Conservation (phyloP, 495 filamentous ascomycete genomes). For the Rhizodiscina lignyota region DNA sequence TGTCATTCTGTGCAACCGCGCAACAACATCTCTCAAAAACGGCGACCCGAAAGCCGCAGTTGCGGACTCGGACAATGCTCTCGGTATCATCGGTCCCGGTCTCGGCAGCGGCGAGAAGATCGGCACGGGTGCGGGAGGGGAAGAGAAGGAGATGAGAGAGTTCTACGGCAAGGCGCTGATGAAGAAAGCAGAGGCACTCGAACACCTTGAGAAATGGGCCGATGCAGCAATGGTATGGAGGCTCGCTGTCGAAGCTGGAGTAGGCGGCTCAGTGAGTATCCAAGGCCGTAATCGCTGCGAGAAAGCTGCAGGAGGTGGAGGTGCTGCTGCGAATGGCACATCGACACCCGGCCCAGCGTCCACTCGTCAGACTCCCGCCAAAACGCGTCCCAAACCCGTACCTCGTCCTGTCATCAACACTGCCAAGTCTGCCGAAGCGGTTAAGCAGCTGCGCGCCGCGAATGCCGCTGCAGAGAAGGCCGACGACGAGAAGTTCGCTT, state of each 20-base stretch:
- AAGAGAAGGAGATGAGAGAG: slow-evolving; percentile 74
- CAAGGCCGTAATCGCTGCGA: slow-evolving; percentile 84
- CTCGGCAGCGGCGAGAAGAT: slow-evolving; percentile 69
- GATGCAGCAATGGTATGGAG: slow-evolving; percentile 73
- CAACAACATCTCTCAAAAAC: slow-evolving; percentile 73
- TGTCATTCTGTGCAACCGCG: slow-evolving; percentile 77
- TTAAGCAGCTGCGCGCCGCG: slow-evolving; percentile 60
- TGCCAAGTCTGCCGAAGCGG: slow-evolving; percentile 35
- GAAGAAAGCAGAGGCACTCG: slow-evolving; percentile 87
- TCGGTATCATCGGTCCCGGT: slow-evolving; percentile 63
- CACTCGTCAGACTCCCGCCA: background rate
- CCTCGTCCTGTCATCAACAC: slow-evolving; percentile 19
- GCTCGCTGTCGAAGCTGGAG: slow-evolving; percentile 61
- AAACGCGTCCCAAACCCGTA: slow-evolving; percentile 6
- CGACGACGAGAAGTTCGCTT: slow-evolving; percentile 82
- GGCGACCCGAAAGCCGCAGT: slow-evolving; percentile 78
- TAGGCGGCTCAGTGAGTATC: slow-evolving; percentile 67
- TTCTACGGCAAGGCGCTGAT: slow-evolving; percentile 85
- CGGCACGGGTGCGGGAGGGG: slow-evolving; percentile 44
- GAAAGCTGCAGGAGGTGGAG: slow-evolving; percentile 48
- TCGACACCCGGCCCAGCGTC: slow-evolving; percentile 5
- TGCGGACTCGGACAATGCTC: slow-evolving; percentile 60
- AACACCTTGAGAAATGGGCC: slow-evolving; percentile 86
- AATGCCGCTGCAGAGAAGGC: slow-evolving; percentile 69
- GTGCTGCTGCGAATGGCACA: slow-evolving; percentile 21